These are phyloP conservation scores for Geum urbanum DNA, from an alignment of 306 rosid genomes.

Conservation along the genomic window DNA sequence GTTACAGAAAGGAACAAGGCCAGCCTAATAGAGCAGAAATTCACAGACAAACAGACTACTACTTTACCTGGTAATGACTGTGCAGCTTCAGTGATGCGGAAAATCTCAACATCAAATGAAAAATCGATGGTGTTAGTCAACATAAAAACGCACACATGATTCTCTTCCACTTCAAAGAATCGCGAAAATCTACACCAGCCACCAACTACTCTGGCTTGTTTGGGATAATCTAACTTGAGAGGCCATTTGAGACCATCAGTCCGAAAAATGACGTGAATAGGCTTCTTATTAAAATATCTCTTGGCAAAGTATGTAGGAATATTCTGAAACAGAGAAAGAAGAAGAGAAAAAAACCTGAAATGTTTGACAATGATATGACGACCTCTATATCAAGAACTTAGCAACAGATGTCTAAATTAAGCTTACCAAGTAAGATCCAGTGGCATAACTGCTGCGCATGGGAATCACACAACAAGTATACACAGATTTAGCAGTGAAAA, in stretches of 20 bases:
- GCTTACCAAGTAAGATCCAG: neutral
- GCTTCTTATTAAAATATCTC: neutral
- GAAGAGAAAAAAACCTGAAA: no score
- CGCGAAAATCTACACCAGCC: conserved; percentile 10
- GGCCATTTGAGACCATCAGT: neutral
- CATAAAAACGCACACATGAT: conserved; percentile 17
- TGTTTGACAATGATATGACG: neutral
- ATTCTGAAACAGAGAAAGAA: neutral
- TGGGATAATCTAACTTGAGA: neutral
- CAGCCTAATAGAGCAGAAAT: neutral
- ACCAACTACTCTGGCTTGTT: neutral
- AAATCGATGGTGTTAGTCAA: neutral
- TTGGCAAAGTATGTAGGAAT: neutral
- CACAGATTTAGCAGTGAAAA: neutral
- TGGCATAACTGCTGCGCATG: neutral
- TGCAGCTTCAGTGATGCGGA: neutral
- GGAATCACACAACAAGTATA: neutral
- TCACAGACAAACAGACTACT: no score
- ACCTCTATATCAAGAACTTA: neutral
- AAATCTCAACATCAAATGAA: neutral
- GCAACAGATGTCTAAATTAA: neutral
- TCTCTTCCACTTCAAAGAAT: conserved; percentile 4
- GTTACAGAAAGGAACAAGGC: neutral
- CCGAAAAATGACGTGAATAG: neutral
- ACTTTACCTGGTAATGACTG: neutral